Evolutionary conservation across 208 protist species (phyloP), one percentile per base, ranked within the genome.

Genomic region (Sergeia podlipaevii): DNA sequence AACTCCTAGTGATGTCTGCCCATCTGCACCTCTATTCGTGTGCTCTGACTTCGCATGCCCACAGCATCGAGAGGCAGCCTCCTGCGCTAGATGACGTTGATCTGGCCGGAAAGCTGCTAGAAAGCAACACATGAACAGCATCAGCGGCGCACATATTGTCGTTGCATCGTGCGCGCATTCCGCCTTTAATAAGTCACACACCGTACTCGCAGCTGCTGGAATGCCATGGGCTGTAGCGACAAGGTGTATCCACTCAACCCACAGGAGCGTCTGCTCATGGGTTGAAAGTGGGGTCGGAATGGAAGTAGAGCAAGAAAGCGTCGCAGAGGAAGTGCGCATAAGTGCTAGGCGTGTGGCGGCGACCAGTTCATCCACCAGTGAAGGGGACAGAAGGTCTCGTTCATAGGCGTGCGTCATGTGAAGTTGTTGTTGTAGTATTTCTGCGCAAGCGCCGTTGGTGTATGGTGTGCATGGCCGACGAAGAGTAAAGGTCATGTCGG

Each of bases 261-360:
- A 91, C n/a, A 82, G 0, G 10, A 60, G 63, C 0, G 37, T 60
- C 44, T 85, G 68, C 23, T 55, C 48, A 7, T 65, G 38, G n/a
- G 45, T 54, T 2, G 70, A 65, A 48, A 72, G 5, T 54, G 34
- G 4, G 74, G 43, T 20, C 69, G 36, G 30, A 65, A n/a, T n/a
- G n/a, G n/a, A n/a, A n/a, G n/a, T n/a, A n/a, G n/a, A n/a, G n/a
- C n/a, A n/a, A n/a, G n/a, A n/a, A n/a, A n/a, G n/a, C n/a, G n/a
- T n/a, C n/a, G n/a, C 18, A 4, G 72, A 65, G 47, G 80, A 85
- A 37, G 68, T 71, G 26, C 73, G 65, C 51, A 82, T 50, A 6
- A 93, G 51, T 28, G 77, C 79, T 38, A 87, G 46, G 60, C 83
- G 70, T 53, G 76, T 49, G 18, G 72, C 60, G 0, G 75, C 61